Evolutionary conservation across 768 basidiomycete species (phyloP), one percentile per base, ranked within the genome.

Genomic region (Suillus variegatus): DNA sequence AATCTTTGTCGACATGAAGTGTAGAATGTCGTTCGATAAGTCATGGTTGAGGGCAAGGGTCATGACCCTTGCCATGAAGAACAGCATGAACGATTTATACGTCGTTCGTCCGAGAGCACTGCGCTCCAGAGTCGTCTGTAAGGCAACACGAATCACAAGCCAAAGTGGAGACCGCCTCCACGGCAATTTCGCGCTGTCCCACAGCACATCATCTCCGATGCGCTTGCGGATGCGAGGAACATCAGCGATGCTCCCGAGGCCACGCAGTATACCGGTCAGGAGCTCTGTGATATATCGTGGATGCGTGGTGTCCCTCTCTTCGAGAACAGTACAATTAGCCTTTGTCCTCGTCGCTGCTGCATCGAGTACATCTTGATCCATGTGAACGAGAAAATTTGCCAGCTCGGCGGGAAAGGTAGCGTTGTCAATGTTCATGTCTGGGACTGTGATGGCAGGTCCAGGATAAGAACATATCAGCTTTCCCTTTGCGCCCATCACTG

Each of bases 91-190:
- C 5, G 36, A 56, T 47, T 80, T 80, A 71, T 80, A 80, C 13
- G 68, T 49, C 13, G 36, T 55, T 4, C 32, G 54, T 6, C 68
- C 70, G 8, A 62, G 22, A 40, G n/a, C 51, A 54, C 69, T 68
- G 46, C 65, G 69, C 22, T 62, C 66, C 32, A 79, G 69, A 0
- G 79, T 75, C 0, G 77, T 81, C 68, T 85, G 82, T 36, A 84
- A 67, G 1, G 77, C 76, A 5, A 86, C 81, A 13, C 84, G 81
- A 40, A 84, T 70, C 14, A 84, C 69, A 5, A 86, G 79, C 85
- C 85, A 87, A 12, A 84, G 73, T 0, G 83, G 73, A 8, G 84
- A 83, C 25, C 85, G 77, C 28, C 86, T 73, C 85, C 85, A 87
- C 76, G 85, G 62, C 13, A 77, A 72, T 41, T 67, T 60, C 2